These are phyloP conservation scores for Candida sonorensis DNA, from an alignment of 805 yeast genomes.

Conservation along the genomic window DNA sequence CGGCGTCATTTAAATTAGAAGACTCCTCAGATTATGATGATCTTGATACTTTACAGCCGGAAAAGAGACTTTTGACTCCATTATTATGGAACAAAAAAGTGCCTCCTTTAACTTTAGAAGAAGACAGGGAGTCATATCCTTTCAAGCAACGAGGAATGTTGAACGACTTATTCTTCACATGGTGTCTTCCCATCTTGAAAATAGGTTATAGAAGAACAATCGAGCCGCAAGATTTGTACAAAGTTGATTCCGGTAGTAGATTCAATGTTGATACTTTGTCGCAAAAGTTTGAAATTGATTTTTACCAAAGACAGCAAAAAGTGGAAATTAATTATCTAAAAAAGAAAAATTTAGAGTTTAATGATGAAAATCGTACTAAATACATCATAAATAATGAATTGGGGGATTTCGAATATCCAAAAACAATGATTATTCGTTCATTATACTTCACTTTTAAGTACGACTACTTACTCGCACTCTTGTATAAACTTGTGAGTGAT, in stretches of 20 bases:
- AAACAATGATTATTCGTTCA: too few relatives aligned
- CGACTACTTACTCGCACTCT: constrained; percentile 35
- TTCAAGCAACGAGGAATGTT: constrained; percentile 36
- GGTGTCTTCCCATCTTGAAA: constrained; percentile 57
- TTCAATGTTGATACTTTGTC: constrained; percentile 31
- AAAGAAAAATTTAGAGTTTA: too few relatives aligned
- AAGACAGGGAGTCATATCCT: constrained; percentile 46
- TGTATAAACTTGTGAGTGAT: constrained; percentile 39
- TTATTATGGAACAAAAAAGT: constrained; percentile 42
- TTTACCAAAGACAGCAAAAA: too few relatives aligned
- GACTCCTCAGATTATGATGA: too few relatives aligned
- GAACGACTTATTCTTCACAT: constrained; percentile 49
- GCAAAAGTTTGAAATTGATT: constrained; percentile 26
- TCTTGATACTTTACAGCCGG: too few relatives aligned
- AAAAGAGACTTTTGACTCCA: too few relatives aligned
- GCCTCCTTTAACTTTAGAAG: constrained; percentile 43
- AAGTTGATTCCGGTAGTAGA: constrained; percentile 38
- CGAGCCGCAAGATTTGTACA: constrained; percentile 54
- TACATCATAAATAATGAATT: too few relatives aligned
- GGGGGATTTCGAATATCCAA: too few relatives aligned
- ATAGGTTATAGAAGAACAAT: constrained; percentile 71
- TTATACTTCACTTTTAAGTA: constrained; percentile 42
- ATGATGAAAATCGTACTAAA: too few relatives aligned
- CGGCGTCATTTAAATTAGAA: too few relatives aligned
- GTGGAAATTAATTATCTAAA: too few relatives aligned